Conservation (phyloP, 352 stramenopile species). For the Ophiocytium majus region DNA sequence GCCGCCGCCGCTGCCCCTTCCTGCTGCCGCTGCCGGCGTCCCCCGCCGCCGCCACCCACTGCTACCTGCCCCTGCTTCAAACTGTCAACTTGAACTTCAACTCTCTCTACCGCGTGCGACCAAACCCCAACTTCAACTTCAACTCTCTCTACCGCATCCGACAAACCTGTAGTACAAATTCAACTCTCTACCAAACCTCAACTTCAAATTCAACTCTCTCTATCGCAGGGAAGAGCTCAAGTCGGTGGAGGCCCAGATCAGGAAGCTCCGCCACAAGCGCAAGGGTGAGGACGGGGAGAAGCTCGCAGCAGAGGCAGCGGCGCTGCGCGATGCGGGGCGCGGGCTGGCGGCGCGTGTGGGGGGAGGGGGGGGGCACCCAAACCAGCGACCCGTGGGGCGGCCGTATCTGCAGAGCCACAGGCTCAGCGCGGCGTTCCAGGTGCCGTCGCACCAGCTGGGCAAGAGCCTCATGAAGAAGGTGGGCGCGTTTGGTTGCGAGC, state of each 20-base stretch:
- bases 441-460: slow-evolving; percentile 1
- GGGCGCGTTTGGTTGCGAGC: not conserved
- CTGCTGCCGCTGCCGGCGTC: no score
- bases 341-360: not conserved
- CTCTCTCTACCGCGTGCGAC: no score
- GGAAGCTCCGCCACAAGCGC: slow-evolving; percentile 67
- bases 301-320: not conserved
- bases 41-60: no score
- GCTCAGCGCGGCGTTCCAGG: not conserved
- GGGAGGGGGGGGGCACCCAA: not conserved
- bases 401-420: slow-evolving; percentile 17
- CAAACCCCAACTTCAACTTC: no score
- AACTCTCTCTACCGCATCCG: no score
- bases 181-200: no score
- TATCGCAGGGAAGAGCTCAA: slow-evolving; percentile 66
- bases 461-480: slow-evolving; percentile 23
- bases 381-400: not conserved
- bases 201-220: no score
- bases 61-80: no score
- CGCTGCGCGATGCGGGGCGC: not conserved
- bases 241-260: slow-evolving; percentile 65
- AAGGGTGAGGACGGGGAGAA: not conserved
- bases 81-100: no score
- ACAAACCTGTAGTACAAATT: no score
- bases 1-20: no score